Conservation (phyloP, 495 filamentous ascomycete genomes). For the Rostrohypoxylon terebratum region DNA sequence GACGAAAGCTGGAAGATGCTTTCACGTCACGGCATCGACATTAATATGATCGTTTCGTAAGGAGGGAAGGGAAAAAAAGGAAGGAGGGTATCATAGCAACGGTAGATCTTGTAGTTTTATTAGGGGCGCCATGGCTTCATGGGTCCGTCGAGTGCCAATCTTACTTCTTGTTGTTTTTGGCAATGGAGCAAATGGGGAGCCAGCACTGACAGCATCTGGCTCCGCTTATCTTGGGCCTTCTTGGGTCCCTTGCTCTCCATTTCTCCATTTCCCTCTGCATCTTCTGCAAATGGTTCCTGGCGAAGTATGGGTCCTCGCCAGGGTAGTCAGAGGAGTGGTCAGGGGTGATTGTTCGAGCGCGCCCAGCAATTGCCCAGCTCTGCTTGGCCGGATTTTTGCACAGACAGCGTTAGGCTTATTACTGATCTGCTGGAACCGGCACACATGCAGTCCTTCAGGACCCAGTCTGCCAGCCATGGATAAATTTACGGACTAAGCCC, state of each 20-base stretch:
- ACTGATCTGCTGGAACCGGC: neutral
- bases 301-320: conserved; percentile 35
- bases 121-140: conserved; percentile 46
- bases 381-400: conserved; percentile 30
- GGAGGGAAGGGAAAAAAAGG: conserved; percentile 54
- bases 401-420: conserved; percentile 18
- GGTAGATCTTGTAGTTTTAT: conserved; percentile 50
- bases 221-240: conserved; percentile 32
- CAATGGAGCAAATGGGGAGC: conserved; percentile 39
- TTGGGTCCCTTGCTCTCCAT: conserved; percentile 26
- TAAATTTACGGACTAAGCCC: neutral
- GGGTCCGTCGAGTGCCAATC: conserved; percentile 45
- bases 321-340: neutral
- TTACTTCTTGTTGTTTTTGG: conserved; percentile 47
- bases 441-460: neutral
- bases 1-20: conserved; percentile 65
- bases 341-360: conserved; percentile 23
- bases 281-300: conserved; percentile 40
- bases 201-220: conserved; percentile 32
- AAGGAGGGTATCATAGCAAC: conserved; percentile 48
- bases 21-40: conserved; percentile 63
- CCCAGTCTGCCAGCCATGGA: neutral
- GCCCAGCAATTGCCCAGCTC: conserved; percentile 7
- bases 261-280: conserved; percentile 15
- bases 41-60: conserved; percentile 58